Conservation (phyloP, 371 early-diverging fungal genomes). For the Smittium culicis region DNA sequence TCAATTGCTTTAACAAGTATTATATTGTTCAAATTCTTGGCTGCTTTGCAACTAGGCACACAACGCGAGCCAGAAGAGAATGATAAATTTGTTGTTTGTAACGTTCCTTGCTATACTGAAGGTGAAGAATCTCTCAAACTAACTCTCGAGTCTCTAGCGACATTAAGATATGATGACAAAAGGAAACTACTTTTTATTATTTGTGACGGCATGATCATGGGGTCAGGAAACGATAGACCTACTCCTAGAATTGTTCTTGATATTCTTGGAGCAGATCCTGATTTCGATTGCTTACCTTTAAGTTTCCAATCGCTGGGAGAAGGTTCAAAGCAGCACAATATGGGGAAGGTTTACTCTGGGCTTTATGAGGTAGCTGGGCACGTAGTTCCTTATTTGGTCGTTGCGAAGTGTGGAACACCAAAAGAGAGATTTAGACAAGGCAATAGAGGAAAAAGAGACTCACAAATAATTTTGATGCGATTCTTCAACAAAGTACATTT, state of each 20-base stretch:
- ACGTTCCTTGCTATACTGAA: slow-evolving; percentile 95
- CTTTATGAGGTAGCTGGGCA: slow-evolving; percentile 80
- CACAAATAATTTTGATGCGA: slow-evolving; percentile 96
- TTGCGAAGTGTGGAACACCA: slow-evolving; percentile 84
- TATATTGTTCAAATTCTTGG: slow-evolving; percentile 83
- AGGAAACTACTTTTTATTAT: slow-evolving; percentile 86
- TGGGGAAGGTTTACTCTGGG: slow-evolving; percentile 96
- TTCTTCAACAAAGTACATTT: slow-evolving; percentile 96
- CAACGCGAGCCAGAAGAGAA: slow-evolving; percentile 65
- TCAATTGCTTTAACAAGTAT: slow-evolving; percentile 66
- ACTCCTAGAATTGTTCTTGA: slow-evolving; percentile 94
- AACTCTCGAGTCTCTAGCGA: slow-evolving; percentile 89
- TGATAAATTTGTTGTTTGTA: slow-evolving; percentile 81
- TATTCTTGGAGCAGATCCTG: slow-evolving; percentile 81
- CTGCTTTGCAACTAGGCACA: slow-evolving; percentile 71
- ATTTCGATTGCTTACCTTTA: slow-evolving; percentile 72
- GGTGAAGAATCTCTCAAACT: slow-evolving; percentile 73
- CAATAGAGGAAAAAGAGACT: slow-evolving; percentile 99
- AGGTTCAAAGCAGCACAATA: slow-evolving; percentile 76
- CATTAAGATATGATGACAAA: slow-evolving; percentile 82
- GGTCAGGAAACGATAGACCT: slow-evolving; percentile 87
- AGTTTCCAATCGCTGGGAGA: slow-evolving; percentile 85
- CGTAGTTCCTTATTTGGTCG: slow-evolving; percentile 82
- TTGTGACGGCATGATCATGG: slow-evolving; percentile 85
- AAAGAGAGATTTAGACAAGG: slow-evolving; percentile 69